Evolutionary conservation across 192 early-diverging fungal species (phyloP).

Genomic region (Oehlia diaphana): DNA sequence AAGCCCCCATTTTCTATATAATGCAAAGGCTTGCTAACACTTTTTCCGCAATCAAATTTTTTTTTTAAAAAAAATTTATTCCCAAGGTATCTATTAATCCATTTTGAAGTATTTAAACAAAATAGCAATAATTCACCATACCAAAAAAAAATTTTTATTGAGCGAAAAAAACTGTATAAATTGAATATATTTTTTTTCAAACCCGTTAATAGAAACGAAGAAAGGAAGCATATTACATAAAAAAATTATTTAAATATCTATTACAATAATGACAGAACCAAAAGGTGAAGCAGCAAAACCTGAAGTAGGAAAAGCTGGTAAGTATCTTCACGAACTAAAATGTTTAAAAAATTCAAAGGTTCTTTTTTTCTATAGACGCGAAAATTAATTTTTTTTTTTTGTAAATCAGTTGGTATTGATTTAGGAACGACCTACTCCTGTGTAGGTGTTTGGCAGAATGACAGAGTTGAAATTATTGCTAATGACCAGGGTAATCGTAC

Average conservation of each 20-base stretch:
- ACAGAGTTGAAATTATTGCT: constrained; percentile 88
- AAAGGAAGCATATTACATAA: neutral
- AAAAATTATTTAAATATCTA: neutral
- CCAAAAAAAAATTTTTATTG: no score
- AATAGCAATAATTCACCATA: neutral
- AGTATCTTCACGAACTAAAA: neutral
- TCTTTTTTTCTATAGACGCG: neutral
- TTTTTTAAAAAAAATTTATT: neutral
- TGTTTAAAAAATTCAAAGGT: no score
- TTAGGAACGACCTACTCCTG: constrained; percentile 35
- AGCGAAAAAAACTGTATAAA: neutral
- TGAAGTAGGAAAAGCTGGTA: neutral
- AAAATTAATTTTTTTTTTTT: neutral
- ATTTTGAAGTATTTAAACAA: no score
- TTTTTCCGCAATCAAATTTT: neutral
- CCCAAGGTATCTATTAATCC: no score
- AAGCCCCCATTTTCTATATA: neutral
- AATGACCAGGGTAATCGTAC: constrained; percentile 99
- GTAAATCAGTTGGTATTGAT: constrained; percentile 59
- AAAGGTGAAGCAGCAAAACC: neutral
- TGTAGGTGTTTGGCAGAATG: neutral
- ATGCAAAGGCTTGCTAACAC: neutral
- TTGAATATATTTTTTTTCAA: neutral
- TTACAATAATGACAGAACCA: neutral
- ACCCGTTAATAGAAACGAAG: no score